Evolutionary conservation across 805 yeast genomes (phyloP).

Genomic region (Hanseniaspora osmophila): DNA sequence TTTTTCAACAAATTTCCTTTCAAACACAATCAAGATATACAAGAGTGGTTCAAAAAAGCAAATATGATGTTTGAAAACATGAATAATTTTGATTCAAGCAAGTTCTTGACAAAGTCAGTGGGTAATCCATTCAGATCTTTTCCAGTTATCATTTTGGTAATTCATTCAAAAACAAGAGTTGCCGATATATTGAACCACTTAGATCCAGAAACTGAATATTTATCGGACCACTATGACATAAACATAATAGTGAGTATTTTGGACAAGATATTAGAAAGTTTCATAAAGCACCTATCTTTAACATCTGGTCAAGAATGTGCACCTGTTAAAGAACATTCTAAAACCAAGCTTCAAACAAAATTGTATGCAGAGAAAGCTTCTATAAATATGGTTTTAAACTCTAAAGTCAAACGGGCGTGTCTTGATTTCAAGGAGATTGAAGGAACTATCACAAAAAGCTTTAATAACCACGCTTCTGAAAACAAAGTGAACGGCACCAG

Average conservation of each 20-base stretch:
- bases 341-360: no score
- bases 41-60: slow-evolving; percentile 12
- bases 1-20: slow-evolving; percentile 28
- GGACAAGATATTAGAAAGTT: background rate
- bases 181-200: background rate
- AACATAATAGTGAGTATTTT: background rate
- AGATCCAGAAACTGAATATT: background rate
- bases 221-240: background rate
- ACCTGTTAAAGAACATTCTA: background rate
- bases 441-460: background rate
- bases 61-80: slow-evolving; percentile 15
- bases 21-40: slow-evolving; percentile 7
- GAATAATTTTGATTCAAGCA: slow-evolving; percentile 13
- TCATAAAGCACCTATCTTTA: background rate
- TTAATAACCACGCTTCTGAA: no score
- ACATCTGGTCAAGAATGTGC: background rate
- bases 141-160: slow-evolving; percentile 1
- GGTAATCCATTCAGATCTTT: background rate
- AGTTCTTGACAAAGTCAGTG: slow-evolving; percentile 5
- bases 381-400: background rate
- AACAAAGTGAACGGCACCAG: no score
- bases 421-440: background rate
- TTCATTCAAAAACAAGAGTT: background rate
- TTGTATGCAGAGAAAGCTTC: no score
- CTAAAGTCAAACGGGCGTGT: background rate